A percentile compares a stretch with the other conserved stretches of the same genome.
phyloP scores from a whole-genome alignment of 106 monocot genomes.

The Dendrobium huoshanense region DNA sequence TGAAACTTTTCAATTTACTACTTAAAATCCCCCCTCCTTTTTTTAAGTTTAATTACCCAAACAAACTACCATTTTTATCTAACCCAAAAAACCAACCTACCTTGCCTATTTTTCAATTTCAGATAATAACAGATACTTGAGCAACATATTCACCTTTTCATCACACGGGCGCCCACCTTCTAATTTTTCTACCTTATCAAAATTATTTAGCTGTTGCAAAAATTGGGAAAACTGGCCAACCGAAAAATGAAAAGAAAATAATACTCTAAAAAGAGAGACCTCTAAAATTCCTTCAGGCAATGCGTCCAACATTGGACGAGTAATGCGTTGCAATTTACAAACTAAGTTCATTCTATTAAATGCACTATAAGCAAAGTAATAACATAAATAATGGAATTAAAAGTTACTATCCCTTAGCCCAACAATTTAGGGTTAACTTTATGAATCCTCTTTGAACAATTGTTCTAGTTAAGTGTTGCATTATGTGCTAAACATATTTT shows the following conservation, averaged over 20 bases:
- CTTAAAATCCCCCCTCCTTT: too few species aligned
- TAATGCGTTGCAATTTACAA: neutral
- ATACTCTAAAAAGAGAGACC: neutral
- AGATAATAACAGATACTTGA: neutral
- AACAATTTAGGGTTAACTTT: neutral
- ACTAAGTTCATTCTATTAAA: neutral
- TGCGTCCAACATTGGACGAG: neutral
- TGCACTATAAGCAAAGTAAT: neutral
- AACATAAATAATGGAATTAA: neutral
- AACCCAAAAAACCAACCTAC: neutral
- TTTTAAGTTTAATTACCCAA: neutral
- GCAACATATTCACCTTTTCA: neutral
- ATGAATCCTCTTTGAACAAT: neutral
- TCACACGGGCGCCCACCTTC: neutral
- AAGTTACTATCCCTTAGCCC: neutral
- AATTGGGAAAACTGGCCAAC: too few species aligned
- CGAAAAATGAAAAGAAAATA: neutral
- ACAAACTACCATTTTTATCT: neutral
- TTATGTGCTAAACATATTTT: neutral
- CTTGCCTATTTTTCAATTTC: neutral
- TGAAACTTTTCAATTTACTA: neutral
- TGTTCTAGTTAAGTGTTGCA: neutral
- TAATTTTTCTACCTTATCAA: neutral
- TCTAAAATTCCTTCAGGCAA: too few species aligned
- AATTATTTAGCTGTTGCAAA: neutral